Evolutionary conservation across 2,329 filamentous ascomycete species (phyloP), one percentile per base, ranked within the genome.

Genomic region (Arachnomyces sp.): DNA sequence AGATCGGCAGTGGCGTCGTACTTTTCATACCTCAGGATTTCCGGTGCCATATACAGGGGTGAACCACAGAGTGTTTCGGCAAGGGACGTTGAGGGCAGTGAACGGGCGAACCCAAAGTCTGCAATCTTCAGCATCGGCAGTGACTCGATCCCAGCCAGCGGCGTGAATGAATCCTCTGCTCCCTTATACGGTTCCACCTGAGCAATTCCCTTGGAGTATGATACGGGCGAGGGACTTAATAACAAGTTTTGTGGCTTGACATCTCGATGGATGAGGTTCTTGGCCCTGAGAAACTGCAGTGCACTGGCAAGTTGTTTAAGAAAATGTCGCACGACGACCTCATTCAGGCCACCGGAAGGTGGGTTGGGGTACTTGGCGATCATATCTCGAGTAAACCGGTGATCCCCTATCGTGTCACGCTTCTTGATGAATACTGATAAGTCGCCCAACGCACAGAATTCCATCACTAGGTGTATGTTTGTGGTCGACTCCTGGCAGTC

Each of bases 181-280:
- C 82, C 84, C 60, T 92, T 80, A 43, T 92, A 80, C 13, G 85
- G 81, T 44, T 83, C 76, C 28, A 74, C 69, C 44, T 78, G 73
- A 40, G 77, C 75, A 43, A 71, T 68, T 35, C 75, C 72, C 42
- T 76, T 72, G 42, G 82, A 71, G 59, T 85, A 92, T 37, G 79
- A 79, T 5, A 79, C 72, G 25, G 77, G 77, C 1, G 89, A 85
- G 2, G 92, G 92, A 34, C 94, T 83, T 13, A 98, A 74, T 1
- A 98, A 74, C 4, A 98, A 76, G 54, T 98, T 98, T 60, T 98
- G 92, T 4, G 92, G 92, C 61, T 98, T 98, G 54, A 98, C 84
- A 60, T 98, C 92, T 52, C 92, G 86, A 67, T 98, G 92, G 37
- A 98, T 88, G 52, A 94, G 84, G 59, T 94, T 88, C 51, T 82